Evolutionary conservation across 2,329 filamentous ascomycete genomes (phyloP), one percentile per base, ranked within the genome.

Genomic region (Aureobasidium melanogenum): DNA sequence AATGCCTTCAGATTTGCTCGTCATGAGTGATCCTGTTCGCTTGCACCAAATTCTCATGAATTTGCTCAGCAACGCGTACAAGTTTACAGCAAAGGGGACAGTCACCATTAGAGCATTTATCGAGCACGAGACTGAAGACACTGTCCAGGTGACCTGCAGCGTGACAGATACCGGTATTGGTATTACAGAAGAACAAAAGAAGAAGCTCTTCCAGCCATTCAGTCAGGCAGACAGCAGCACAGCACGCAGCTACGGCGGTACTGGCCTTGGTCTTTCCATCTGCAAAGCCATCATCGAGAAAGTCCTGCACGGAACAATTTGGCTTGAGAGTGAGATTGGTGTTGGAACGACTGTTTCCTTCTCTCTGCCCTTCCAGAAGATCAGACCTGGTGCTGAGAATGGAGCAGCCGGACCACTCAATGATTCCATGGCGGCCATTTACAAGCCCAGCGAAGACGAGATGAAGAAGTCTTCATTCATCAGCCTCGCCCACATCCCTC

Each of bases 211-310:
- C 81, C 84, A 91, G 67, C 92, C 92, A 0, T 97, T 97, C 70
- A 93, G 89, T 60, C 92, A 97, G 74, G 92, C 93, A 1, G 92
- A 97, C 74, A 88, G 88, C 51, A 94, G 89, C 67, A 96, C 91
- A 2, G 91, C 91, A 59, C 82, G 92, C 57, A 94, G 91, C 70
- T 97, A 96, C 67, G 92, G 92, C 43, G 92, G 92, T 46, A 96
- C 91, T 66, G 92, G 92, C 26, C 84, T 97, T 2, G 92, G 92
- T 1, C 80, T 97, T 46, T 95, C 89, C 69, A 97, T 97, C 66
- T 96, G 92, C 82, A 96, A 96, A 74, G 92, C 89, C 0, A 85
- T 97, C 46, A 91, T 97, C 64, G 89, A 96, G 75, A 90, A 89
- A 22, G 92, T 96, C 74, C 92, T 97, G 83, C 86, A 89, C 64